These are phyloP conservation scores for Hirschioporus abietinus DNA, from an alignment of 768 basidiomycete species.

Conservation along the genomic window DNA sequence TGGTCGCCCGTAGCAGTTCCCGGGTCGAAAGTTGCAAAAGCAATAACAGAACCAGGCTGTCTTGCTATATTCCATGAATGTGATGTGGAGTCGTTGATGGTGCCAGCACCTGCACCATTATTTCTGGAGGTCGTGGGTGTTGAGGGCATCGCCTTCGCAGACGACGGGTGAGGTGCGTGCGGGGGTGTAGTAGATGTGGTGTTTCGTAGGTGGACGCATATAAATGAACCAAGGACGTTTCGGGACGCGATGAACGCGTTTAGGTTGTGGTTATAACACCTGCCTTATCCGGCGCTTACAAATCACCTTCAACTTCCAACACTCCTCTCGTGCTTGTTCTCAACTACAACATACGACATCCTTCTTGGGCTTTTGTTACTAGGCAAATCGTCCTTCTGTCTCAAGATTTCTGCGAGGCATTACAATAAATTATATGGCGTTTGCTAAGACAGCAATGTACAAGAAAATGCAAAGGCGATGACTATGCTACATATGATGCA, in stretches of 20 bases:
- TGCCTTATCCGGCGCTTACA: background rate
- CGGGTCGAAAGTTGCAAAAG: constrained; percentile 73
- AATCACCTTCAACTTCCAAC: background rate
- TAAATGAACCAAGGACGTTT: background rate
- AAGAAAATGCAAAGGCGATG: background rate
- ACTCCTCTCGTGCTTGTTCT: background rate
- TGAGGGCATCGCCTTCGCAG: background rate
- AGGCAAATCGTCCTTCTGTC: background rate
- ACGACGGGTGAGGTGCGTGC: background rate
- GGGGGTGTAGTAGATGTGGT: background rate
- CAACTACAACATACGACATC: background rate
- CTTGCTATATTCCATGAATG: constrained; percentile 16
- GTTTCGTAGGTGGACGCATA: background rate
- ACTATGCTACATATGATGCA: background rate
- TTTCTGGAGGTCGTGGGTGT: background rate
- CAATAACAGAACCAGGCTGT: constrained; percentile 49
- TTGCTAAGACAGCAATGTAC: background rate
- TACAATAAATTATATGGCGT: background rate
- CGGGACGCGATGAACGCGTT: background rate
- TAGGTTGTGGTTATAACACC: background rate
- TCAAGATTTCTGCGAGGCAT: background rate
- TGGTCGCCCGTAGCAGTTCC: constrained; percentile 45
- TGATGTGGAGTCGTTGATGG: background rate
- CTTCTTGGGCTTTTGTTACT: background rate
- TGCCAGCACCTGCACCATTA: background rate